These are phyloP conservation scores for Rhododendron williamsianum DNA, from an alignment of 148 eudicot species.

Conservation along the genomic window DNA sequence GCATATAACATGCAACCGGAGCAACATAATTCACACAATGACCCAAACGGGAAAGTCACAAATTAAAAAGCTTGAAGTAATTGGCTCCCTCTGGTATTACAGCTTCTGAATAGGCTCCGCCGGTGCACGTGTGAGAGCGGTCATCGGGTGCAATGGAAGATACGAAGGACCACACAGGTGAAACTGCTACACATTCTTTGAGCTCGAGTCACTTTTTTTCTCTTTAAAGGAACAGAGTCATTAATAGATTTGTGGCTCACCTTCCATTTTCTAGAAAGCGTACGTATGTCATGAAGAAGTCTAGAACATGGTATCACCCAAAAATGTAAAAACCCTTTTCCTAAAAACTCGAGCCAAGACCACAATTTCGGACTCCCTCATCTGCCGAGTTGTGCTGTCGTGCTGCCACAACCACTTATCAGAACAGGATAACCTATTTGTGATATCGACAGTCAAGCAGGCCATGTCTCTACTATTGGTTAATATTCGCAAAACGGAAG, in stretches of 20 bases:
- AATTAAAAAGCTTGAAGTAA: neutral
- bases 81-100: neutral
- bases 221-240: neutral
- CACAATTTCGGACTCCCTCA: conserved; percentile 58
- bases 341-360: conserved; percentile 59
- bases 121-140: neutral
- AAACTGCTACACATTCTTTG: neutral
- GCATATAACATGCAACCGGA: neutral
- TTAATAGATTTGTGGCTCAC: neutral
- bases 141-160: neutral
- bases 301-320: conserved; percentile 34
- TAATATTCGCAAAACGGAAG: conserved; percentile 46
- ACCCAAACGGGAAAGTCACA: neutral
- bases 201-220: neutral
- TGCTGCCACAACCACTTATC: conserved; percentile 35
- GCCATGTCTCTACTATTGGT: conserved; percentile 55
- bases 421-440: conserved; percentile 54
- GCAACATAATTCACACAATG: neutral
- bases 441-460: conserved; percentile 56
- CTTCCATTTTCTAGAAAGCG: neutral
- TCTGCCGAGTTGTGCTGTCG: conserved; percentile 41
- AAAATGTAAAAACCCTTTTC: conserved; percentile 49
- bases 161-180: neutral
- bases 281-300: neutral
- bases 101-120: neutral